phyloP scores from a whole-genome alignment of 2,329 filamentous ascomycete species.

The Colletotrichum karsti region DNA sequence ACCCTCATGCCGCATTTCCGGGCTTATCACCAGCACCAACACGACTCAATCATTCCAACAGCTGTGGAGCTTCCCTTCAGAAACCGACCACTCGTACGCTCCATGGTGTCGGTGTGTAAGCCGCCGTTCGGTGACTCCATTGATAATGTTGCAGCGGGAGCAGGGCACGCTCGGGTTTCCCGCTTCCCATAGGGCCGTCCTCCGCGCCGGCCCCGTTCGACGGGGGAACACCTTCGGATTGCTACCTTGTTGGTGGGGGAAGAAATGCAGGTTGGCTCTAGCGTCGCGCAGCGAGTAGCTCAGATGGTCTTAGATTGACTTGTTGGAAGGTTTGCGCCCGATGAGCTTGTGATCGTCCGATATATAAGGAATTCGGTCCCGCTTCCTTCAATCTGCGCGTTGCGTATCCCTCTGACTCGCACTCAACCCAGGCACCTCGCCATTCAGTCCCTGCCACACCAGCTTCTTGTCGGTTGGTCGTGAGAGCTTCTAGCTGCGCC shows the following conservation, averaged over 20 bases:
- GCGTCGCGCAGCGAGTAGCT: not conserved
- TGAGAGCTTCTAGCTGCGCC: not conserved
- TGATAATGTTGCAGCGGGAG: not conserved
- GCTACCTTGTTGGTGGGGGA: not conserved
- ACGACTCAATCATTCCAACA: not conserved
- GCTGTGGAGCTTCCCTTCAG: not conserved
- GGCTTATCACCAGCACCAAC: constrained; percentile 9
- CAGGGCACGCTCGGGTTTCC: not conserved
- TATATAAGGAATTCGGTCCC: constrained; percentile 12
- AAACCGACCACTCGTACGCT: not conserved
- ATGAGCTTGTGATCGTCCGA: constrained; percentile 16
- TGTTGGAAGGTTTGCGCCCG: not conserved
- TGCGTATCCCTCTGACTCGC: not conserved
- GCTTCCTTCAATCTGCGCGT: not conserved
- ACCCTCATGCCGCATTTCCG: not conserved
- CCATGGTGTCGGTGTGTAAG: not conserved
- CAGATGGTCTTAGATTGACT: not conserved
- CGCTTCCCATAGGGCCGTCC: constrained; percentile 5
- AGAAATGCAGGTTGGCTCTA: not conserved
- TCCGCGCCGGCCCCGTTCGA: not conserved
- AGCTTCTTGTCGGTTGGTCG: not conserved
- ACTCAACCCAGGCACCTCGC: not conserved
- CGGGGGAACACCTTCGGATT: not conserved
- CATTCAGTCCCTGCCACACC: not conserved
- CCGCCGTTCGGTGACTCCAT: not conserved